These are phyloP conservation scores for Sporobolus alterniflorus DNA, from an alignment of 202 grass and related monocot genomes.

Conservation along the genomic window DNA sequence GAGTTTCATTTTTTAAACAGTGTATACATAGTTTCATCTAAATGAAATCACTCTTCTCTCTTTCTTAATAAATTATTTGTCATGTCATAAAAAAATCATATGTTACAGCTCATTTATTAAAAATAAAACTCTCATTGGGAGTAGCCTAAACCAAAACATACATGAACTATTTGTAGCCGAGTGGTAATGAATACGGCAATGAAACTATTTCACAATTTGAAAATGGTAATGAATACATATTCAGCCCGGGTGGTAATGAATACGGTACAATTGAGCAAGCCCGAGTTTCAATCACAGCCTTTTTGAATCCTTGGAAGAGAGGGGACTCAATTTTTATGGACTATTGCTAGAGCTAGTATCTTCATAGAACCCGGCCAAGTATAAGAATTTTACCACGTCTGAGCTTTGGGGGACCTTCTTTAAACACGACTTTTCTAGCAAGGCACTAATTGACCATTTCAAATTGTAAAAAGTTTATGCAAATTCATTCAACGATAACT, in stretches of 20 bases:
- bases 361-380: conserved; percentile 50
- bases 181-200: too few relatives aligned
- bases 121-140: too few relatives aligned
- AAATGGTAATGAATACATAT: conserved; percentile 78
- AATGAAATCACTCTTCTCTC: too few relatives aligned
- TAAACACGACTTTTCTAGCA: conserved; percentile 61
- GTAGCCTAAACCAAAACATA: too few relatives aligned
- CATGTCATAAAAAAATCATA: too few relatives aligned
- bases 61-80: too few relatives aligned
- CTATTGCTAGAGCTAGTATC: conserved; percentile 64
- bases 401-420: conserved; percentile 75
- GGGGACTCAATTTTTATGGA: conserved; percentile 68
- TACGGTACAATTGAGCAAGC: conserved; percentile 47
- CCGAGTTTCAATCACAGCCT: conserved; percentile 73
- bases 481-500: neutral
- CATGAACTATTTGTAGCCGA: too few relatives aligned
- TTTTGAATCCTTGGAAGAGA: conserved; percentile 75
- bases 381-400: conserved; percentile 57
- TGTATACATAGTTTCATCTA: too few relatives aligned
- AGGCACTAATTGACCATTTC: conserved; percentile 66
- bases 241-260: conserved; percentile 65
- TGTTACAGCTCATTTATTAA: too few relatives aligned
- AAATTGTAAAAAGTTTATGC: conserved; percentile 44
- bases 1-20: too few relatives aligned
- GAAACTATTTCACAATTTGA: too few relatives aligned